Conservation (phyloP, 305 asterid genomes). For the Solanum chacoense region DNA sequence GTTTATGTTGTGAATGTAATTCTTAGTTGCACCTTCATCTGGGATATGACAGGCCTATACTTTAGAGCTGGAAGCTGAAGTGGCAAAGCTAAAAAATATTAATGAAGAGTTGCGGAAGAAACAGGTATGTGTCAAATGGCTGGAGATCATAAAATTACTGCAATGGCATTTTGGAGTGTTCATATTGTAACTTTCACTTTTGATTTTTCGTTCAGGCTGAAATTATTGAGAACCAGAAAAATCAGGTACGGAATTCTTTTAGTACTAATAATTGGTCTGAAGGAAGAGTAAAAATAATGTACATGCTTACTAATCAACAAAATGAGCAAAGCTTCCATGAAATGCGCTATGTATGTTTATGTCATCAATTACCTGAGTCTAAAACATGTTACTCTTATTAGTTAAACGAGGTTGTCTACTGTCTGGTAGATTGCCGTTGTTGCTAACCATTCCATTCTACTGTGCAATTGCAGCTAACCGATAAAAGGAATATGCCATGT, state of each 20-base stretch:
- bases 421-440: neutral
- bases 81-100: conserved; percentile 61
- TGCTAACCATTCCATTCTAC: neutral
- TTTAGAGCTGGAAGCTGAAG: conserved; percentile 87
- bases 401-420: neutral
- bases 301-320: neutral
- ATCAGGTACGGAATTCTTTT: conserved; percentile 39
- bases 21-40: neutral
- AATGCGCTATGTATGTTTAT: neutral
- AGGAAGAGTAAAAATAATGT: neutral
- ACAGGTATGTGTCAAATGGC: conserved; percentile 37
- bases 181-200: neutral
- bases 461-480: conserved; percentile 31
- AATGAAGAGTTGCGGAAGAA: conserved; percentile 64
- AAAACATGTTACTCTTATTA: neutral
- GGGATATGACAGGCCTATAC: conserved; percentile 62
- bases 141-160: neutral
- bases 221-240: conserved; percentile 59
- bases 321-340: neutral
- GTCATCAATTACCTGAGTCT: neutral
- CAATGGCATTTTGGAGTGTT: neutral
- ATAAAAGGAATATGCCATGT: conserved; percentile 29
- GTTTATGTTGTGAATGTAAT: neutral
- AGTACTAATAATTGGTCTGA: neutral
- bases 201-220: conserved; percentile 39